Evolutionary conservation across 139 green algal genomes (phyloP), one percentile per base, ranked within the genome.

Genomic region (Micractinium conductrix): DNA sequence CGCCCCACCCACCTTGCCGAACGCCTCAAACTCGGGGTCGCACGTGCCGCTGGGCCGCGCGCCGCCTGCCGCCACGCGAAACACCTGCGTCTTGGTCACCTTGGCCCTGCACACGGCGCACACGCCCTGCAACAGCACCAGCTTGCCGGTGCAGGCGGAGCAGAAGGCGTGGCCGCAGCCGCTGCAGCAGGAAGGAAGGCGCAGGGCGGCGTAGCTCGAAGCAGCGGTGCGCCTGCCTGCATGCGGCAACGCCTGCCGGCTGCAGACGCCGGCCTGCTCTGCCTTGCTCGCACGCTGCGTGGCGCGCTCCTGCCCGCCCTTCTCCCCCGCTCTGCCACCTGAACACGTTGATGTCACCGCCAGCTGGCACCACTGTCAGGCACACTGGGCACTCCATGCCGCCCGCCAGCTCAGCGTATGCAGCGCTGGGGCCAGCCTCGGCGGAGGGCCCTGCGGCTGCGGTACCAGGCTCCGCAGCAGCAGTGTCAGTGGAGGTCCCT

Each of bases 131-230:
- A 78, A 24, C 71, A 88, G 71, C 75, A 79, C 67, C 37, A 86
- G 50, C 44, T 89, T 89, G 19, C 43, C 44, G 8, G 85, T 73
- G 72, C 91, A 94, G 35, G 69, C 78, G n/a, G 84, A 70, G 79
- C 91, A 94, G 69, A 91, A 93, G 80, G 84, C 85, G 73, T 94
- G 91, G 10, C 91, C 91, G 79, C 91, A 94, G 9, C 33, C 69
- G 40, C 78, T 68, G 73, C 73, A 67, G 45, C 12, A n/a, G 48
- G 48, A 58, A 16, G 48, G 12, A 58, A 58, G 10, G 48, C 48
- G 48, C 48, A 58, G 48, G 16, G 48, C 48, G 16, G 10, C 12
- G 16, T 58, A 58, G 12, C 48, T 58, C n/a, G n/a, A 58, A 58
- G n/a, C n/a, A n/a, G n/a, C n/a, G n/a, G n/a, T n/a, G n/a, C n/a